Evolutionary conservation across 2,329 filamentous ascomycete genomes (phyloP).

Genomic region (Colletotrichum higginsianum): DNA sequence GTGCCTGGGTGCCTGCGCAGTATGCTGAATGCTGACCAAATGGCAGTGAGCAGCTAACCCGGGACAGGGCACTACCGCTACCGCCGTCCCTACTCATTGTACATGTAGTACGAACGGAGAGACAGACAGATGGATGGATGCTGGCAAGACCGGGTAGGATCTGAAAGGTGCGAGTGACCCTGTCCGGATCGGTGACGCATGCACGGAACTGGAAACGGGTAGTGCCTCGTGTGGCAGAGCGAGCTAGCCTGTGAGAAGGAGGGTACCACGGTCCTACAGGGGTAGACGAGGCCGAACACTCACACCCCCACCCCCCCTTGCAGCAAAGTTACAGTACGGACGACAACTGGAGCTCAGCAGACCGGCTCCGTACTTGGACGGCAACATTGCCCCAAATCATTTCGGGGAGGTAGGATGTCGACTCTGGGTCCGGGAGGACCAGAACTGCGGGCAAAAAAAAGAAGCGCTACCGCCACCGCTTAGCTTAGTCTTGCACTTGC

Average conservation of each 20-base stretch:
- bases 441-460: not conserved
- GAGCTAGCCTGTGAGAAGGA: not conserved
- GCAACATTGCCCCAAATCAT: not conserved
- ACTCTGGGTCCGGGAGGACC: not conserved
- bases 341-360: not conserved
- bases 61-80: not conserved
- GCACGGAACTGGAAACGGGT: constrained; percentile 20
- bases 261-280: too few relatives aligned
- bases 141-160: not conserved
- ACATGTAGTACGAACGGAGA: too few relatives aligned
- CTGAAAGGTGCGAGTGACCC: not conserved
- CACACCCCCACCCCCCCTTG: not conserved
- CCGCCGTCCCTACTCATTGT: too few relatives aligned
- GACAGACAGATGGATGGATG: not conserved
- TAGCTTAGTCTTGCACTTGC: not conserved
- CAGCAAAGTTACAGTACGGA: not conserved
- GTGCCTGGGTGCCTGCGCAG: not conserved
- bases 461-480: not conserved
- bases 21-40: not conserved
- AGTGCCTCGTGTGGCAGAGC: not conserved
- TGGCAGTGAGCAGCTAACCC: constrained; percentile 1
- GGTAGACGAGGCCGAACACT: too few relatives aligned
- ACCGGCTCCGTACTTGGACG: not conserved
- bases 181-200: constrained; percentile 16
- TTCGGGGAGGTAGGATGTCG: not conserved